These are phyloP conservation scores for Papilionanthe hybrid DNA, from an alignment of 116 monocot genomes.

Conservation along the genomic window DNA sequence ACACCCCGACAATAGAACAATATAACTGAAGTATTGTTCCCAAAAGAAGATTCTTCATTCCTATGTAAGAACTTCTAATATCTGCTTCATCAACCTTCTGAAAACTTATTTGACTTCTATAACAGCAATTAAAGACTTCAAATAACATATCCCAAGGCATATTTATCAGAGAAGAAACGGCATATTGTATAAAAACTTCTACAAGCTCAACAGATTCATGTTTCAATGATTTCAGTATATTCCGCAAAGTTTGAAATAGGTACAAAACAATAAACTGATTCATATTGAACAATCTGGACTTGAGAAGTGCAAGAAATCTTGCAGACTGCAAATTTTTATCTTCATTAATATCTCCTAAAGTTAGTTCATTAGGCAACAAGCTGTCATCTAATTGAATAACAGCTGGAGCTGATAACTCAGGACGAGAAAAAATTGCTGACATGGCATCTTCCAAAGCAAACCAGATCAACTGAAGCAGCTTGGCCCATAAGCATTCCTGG, in stretches of 20 bases:
- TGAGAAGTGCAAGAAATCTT: conserved; percentile 27
- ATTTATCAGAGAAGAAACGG: conserved; percentile 41
- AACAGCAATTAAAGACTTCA: conserved; percentile 9
- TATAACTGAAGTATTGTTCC: conserved; percentile 50
- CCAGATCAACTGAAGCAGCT: conserved; percentile 59
- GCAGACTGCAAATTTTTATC: conserved; percentile 18
- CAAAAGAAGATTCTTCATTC: conserved; percentile 31
- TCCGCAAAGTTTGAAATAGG: conserved; percentile 47
- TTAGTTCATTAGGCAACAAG: background rate
- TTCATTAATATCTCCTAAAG: background rate
- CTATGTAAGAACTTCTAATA: conserved; percentile 10
- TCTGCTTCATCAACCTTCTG: conserved; percentile 11
- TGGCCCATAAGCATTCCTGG: conserved; percentile 52
- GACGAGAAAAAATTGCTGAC: conserved; percentile 17
- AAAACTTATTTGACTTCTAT: background rate
- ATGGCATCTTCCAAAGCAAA: conserved; percentile 30
- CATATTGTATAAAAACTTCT: conserved; percentile 33
- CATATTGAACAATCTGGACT: conserved; percentile 17
- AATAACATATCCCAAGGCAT: conserved; percentile 52
- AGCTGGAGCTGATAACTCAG: conserved; percentile 8
- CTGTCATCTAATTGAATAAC: conserved; percentile 9
- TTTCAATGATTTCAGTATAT: conserved; percentile 62
- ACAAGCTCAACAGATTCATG: conserved; percentile 30
- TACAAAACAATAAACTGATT: conserved; percentile 22
- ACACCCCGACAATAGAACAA: conserved; percentile 56